Conservation (phyloP, 352 stramenopile genomes). For the Thalassiosira livingstoniorum region DNA sequence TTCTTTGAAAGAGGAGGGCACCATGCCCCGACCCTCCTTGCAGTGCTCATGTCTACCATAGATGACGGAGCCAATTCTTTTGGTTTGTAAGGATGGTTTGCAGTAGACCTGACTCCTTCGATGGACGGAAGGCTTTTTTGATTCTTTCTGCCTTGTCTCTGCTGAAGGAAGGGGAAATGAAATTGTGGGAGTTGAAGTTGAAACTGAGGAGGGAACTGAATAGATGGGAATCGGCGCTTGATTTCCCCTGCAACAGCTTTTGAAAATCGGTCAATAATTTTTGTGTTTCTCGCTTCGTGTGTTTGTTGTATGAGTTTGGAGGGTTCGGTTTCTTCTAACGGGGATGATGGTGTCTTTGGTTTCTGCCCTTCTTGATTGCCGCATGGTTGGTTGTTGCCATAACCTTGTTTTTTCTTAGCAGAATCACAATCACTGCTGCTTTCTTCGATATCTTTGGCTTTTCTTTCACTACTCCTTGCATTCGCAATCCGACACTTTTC, state of each 20-base stretch:
- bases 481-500: too few species aligned
- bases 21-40: slow-evolving; percentile 37
- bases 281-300: too few species aligned
- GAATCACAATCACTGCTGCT: too few species aligned
- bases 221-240: background rate
- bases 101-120: background rate
- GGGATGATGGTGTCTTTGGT: background rate
- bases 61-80: background rate
- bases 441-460: too few species aligned
- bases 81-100: background rate
- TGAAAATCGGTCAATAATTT: background rate
- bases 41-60: slow-evolving; percentile 16
- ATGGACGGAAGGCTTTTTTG: background rate
- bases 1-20: slow-evolving; percentile 22
- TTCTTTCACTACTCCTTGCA: too few species aligned
- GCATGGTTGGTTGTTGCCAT: too few species aligned
- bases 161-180: background rate
- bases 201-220: background rate
- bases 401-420: too few species aligned
- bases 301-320: background rate
- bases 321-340: background rate
- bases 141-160: background rate
- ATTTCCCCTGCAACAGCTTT: background rate
- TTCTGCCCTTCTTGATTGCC: too few species aligned
- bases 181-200: too few species aligned